phyloP scores from a whole-genome alignment of 2,329 filamentous ascomycete species.

The Scedosporium apiospermum region DNA sequence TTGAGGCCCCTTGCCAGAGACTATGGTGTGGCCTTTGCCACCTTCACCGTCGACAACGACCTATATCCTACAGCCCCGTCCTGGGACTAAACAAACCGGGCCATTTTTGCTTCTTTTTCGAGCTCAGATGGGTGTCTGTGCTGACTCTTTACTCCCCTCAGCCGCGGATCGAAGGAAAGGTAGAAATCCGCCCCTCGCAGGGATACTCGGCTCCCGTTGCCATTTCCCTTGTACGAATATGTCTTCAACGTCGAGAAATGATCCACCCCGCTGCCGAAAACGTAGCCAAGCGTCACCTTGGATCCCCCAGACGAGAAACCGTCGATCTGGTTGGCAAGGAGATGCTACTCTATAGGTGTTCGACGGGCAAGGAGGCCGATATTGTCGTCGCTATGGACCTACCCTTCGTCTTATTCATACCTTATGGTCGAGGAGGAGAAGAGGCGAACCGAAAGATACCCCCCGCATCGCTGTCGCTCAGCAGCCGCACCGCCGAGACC shows the following conservation, averaged over 20 bases:
- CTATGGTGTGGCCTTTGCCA: too few relatives aligned
- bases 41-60: too few relatives aligned
- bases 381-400: slow-evolving; percentile 92
- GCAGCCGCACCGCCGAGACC: slow-evolving; percentile 91
- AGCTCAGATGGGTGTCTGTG: neutral
- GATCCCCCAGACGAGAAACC: slow-evolving; percentile 81
- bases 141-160: slow-evolving; percentile 25
- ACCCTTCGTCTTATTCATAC: slow-evolving; percentile 95
- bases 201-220: slow-evolving; percentile 84
- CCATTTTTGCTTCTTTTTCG: neutral
- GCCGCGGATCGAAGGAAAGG: slow-evolving; percentile 95
- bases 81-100: neutral
- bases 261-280: slow-evolving; percentile 96
- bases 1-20: too few relatives aligned
- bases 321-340: slow-evolving; percentile 93
- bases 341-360: slow-evolving; percentile 81
- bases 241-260: slow-evolving; percentile 83
- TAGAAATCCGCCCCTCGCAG: slow-evolving; percentile 82
- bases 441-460: slow-evolving; percentile 85
- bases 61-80: neutral
- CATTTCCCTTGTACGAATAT: slow-evolving; percentile 89
- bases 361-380: slow-evolving; percentile 75
- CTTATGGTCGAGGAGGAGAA: slow-evolving; percentile 82
- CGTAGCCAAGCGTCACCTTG: slow-evolving; percentile 82
- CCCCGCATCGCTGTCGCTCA: slow-evolving; percentile 83